These are phyloP conservation scores for Talaromyces albobiverticillius DNA, from an alignment of 2,329 filamentous ascomycete species.

Conservation along the genomic window DNA sequence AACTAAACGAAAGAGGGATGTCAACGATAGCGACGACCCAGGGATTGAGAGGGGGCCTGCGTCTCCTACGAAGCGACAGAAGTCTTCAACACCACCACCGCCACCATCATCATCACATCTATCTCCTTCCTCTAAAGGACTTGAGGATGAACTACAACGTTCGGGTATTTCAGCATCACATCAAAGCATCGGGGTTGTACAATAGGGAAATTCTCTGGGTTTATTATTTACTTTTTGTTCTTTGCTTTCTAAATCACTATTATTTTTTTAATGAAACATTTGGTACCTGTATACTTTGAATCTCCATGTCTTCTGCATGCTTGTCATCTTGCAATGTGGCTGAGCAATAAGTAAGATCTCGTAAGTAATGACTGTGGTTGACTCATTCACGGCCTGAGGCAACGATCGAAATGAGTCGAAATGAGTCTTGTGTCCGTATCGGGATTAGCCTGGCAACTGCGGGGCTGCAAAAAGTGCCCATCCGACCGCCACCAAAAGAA, in stretches of 20 bases:
- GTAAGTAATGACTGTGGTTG: not conserved
- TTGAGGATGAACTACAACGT: constrained; percentile 13
- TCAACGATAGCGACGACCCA: constrained; percentile 24
- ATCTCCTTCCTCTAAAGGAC: constrained; percentile 7
- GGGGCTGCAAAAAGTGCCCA: constrained; percentile 13
- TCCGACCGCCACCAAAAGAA: constrained; percentile 11
- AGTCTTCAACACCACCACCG: constrained; percentile 11
- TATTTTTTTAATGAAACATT: not conserved
- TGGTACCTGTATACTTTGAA: not conserved
- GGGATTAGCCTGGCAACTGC: constrained; percentile 4
- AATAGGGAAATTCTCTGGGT: constrained; percentile 5
- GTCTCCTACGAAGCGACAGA: constrained; percentile 21
- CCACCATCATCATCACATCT: constrained; percentile 3
- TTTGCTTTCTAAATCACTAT: constrained; percentile 7
- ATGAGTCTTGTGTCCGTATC: constrained; percentile 13
- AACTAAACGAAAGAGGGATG: constrained; percentile 56
- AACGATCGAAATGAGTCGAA: constrained; percentile 8
- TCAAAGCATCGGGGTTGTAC: constrained; percentile 18
- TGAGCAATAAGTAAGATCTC: not conserved
- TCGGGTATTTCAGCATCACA: constrained; percentile 14
- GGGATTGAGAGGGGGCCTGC: constrained; percentile 30
- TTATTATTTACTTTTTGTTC: not conserved
- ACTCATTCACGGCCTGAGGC: constrained; percentile 10
- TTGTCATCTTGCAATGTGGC: too few relatives aligned
- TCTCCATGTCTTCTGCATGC: too few relatives aligned